These are phyloP conservation scores for Penicillium sclerotiorum DNA, from an alignment of 2,329 filamentous ascomycete species.

Conservation along the genomic window DNA sequence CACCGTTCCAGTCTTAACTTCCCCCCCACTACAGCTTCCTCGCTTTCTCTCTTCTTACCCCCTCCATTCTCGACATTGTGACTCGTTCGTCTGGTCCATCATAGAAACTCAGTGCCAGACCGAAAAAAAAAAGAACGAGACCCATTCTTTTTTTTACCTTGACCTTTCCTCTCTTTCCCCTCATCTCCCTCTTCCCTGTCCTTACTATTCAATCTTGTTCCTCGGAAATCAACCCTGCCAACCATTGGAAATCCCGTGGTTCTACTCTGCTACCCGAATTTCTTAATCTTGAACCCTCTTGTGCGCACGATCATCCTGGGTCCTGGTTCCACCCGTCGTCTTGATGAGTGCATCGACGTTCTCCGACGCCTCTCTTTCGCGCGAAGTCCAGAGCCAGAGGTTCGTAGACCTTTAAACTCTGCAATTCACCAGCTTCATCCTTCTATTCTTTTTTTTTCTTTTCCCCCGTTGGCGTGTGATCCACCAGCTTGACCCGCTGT, in stretches of 20 bases:
- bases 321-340: conserved; percentile 31
- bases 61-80: conserved; percentile 23
- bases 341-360: conserved; percentile 48
- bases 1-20: conserved; percentile 7
- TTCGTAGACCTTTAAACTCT: conserved; percentile 28
- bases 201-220: conserved; percentile 8
- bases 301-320: conserved; percentile 20
- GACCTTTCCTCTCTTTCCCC: conserved; percentile 20
- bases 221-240: conserved; percentile 7
- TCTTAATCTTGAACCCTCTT: conserved; percentile 8
- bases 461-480: too few relatives aligned
- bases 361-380: conserved; percentile 45
- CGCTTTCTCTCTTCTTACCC: conserved; percentile 6
- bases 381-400: conserved; percentile 47
- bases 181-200: conserved; percentile 8
- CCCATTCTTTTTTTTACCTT: conserved; percentile 24
- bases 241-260: conserved; percentile 1
- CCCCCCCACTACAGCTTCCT: conserved; percentile 25
- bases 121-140: too few relatives aligned
- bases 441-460: too few relatives aligned
- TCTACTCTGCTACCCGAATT: background rate
- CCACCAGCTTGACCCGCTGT: background rate
- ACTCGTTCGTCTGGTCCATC: conserved; percentile 18
- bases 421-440: background rate
- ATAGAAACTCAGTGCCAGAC: conserved; percentile 13